Base-by-base conservation (phyloP, 768 basidiomycete genomes). In the Clathrus columnatus region DNA sequence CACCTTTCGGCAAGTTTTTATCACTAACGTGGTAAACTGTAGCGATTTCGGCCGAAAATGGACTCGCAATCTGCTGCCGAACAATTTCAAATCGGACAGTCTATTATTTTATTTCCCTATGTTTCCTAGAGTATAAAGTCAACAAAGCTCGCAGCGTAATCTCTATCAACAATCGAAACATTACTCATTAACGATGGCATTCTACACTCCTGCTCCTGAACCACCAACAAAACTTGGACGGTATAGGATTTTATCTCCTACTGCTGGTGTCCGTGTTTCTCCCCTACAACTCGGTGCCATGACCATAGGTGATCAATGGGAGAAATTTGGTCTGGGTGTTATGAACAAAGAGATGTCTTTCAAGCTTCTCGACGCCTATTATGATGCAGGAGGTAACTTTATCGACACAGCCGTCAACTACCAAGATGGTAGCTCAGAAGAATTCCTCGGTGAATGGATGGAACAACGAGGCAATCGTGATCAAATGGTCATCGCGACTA, bases 401-500 rank as follows among this genome's bases (percentile, higher is more conserved):
- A 73, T 78, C 61, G 74, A 76, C 27, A 77, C 77, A 2, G 71
- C 76, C 14, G 78, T 74, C 51, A 65, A 61, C 60, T 78, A 78
- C 52, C 79, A 83, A 59, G 73, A 80, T 55, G 81, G 77, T 57
- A 62, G 72, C 18, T 80, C 78, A 3, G 82, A 86, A 62, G 58
- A 61, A 49, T 74, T 75, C 63, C 67, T 78, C 20, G 77, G 76
- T n/a, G 77, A 78, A 59, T 79, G 78, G 76, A 73, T 73, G 62
- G 70, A 73, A 57, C 48, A 60, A 26, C 67, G 75, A n/a, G 68
- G 66, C 0, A 69, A 72, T 52, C 67, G 78, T 41, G 74, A 79
- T 57, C 74, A 77, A 48, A 69, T 79, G n/a, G 66, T 78, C 60
- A 64, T 78, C 29, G 75, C 75, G 0, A 75, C 77, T 29, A 78